phyloP scores from a whole-genome alignment of 257 asterid species.

The Gentiana straminea region DNA sequence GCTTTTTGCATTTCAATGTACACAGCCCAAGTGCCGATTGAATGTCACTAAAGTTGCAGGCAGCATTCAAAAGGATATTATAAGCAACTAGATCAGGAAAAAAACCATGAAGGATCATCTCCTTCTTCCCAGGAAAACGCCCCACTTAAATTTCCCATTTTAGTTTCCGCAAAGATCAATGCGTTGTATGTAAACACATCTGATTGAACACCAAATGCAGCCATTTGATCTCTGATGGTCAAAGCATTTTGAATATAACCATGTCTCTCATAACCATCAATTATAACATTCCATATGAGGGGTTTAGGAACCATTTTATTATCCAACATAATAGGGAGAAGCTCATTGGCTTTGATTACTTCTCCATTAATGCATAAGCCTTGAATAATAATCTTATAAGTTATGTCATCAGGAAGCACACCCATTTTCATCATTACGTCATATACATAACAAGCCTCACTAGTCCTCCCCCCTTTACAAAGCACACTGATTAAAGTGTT shows the following conservation, averaged over 20 bases:
- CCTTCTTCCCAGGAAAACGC: conserved; percentile 48
- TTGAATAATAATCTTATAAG: conserved; percentile 62
- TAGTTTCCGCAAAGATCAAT: conserved; percentile 41
- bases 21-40: conserved; percentile 36
- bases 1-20: conserved; percentile 47
- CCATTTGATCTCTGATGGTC: conserved; percentile 49
- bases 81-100: conserved; percentile 64
- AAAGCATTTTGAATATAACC: conserved; percentile 44
- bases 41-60: conserved; percentile 44
- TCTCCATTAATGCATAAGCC: conserved; percentile 53
- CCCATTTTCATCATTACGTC: conserved; percentile 67
- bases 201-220: conserved; percentile 48
- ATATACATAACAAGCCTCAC: conserved; percentile 63
- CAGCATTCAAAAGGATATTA: conserved; percentile 68
- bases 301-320: conserved; percentile 45
- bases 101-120: conserved; percentile 46
- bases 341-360: conserved; percentile 34
- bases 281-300: conserved; percentile 62
- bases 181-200: conserved; percentile 73
- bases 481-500: conserved; percentile 59
- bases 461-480: conserved; percentile 47
- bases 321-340: conserved; percentile 46
- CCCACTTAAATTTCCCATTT: conserved; percentile 31
- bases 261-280: conserved; percentile 51
- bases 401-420: conserved; percentile 52